Percentiles rank a stretch among this genome's conserved stretches.
These are phyloP conservation scores for Hypoxylon rubiginosum DNA, from an alignment of 2,329 filamentous ascomycete species.

Conservation along the genomic window DNA sequence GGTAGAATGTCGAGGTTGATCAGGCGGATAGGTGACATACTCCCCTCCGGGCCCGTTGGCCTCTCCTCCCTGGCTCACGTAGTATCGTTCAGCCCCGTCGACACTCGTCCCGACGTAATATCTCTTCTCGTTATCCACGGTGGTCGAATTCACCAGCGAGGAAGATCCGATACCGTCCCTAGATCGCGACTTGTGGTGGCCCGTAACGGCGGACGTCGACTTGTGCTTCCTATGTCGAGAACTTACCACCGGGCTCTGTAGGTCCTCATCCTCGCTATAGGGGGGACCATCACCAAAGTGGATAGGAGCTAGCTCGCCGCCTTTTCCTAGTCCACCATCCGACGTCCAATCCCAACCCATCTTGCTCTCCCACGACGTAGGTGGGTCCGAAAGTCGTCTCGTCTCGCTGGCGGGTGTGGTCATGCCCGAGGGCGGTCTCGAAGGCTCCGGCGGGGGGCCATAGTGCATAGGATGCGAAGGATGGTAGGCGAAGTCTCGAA, in stretches of 20 bases:
- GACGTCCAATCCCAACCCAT: slow-evolving; percentile 71
- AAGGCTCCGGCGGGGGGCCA: slow-evolving; percentile 84
- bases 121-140: slow-evolving; percentile 74
- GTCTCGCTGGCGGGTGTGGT: slow-evolving; percentile 89
- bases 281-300: slow-evolving; percentile 90
- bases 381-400: slow-evolving; percentile 86
- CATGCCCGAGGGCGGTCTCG: slow-evolving; percentile 77
- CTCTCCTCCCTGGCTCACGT: slow-evolving; percentile 77
- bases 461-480: slow-evolving; percentile 88
- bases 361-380: slow-evolving; percentile 79
- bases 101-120: slow-evolving; percentile 75
- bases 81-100: slow-evolving; percentile 81
- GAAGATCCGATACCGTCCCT: slow-evolving; percentile 56
- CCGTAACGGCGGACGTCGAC: slow-evolving; percentile 68
- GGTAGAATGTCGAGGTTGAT: slow-evolving; percentile 70
- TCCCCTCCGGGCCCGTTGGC: slow-evolving; percentile 83
- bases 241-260: slow-evolving; percentile 90
- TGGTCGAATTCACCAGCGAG: slow-evolving; percentile 61
- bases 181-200: slow-evolving; percentile 62
- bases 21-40: slow-evolving; percentile 81
- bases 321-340: slow-evolving; percentile 68
- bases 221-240: slow-evolving; percentile 89
- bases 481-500: slow-evolving; percentile 96
- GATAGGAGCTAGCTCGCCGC: slow-evolving; percentile 82
- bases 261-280: slow-evolving; percentile 95